These are phyloP conservation scores for Epichloe gansuensis DNA, from an alignment of 2,329 filamentous ascomycete species.

Conservation along the genomic window DNA sequence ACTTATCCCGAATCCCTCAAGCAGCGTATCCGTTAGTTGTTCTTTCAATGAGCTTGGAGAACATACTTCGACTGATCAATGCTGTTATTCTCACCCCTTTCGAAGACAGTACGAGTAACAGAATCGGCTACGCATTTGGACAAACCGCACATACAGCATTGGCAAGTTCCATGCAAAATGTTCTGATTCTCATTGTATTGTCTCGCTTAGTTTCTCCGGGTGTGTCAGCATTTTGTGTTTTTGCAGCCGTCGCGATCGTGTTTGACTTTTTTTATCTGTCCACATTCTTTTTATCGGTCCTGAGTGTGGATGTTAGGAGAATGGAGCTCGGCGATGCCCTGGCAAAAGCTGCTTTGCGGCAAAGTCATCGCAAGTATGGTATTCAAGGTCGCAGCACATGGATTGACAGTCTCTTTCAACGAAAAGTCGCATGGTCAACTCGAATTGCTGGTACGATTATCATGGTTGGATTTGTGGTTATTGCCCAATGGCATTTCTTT, in stretches of 20 bases:
- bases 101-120: constrained; percentile 52
- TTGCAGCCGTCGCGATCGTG: constrained; percentile 59
- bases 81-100: constrained; percentile 60
- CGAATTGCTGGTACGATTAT: constrained; percentile 63
- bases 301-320: constrained; percentile 66
- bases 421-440: constrained; percentile 56
- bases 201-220: constrained; percentile 55
- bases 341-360: constrained; percentile 38
- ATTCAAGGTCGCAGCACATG: constrained; percentile 27
- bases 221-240: constrained; percentile 63
- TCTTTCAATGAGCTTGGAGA: constrained; percentile 63
- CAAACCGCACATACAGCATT: constrained; percentile 59
- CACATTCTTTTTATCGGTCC: constrained; percentile 67
- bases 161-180: constrained; percentile 54
- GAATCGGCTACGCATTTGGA: constrained; percentile 63
- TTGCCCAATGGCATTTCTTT: constrained; percentile 68
- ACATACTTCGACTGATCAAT: constrained; percentile 67
- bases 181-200: constrained; percentile 51
- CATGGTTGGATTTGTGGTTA: constrained; percentile 57
- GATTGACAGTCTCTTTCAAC: constrained; percentile 47
- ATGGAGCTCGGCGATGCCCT: constrained; percentile 65
- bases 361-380: constrained; percentile 17
- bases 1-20: constrained; percentile 61
- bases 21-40: constrained; percentile 68
- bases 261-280: constrained; percentile 72